Conservation (phyloP, 164 flowering plant species). For the Tetrastigma voinierianum region DNA sequence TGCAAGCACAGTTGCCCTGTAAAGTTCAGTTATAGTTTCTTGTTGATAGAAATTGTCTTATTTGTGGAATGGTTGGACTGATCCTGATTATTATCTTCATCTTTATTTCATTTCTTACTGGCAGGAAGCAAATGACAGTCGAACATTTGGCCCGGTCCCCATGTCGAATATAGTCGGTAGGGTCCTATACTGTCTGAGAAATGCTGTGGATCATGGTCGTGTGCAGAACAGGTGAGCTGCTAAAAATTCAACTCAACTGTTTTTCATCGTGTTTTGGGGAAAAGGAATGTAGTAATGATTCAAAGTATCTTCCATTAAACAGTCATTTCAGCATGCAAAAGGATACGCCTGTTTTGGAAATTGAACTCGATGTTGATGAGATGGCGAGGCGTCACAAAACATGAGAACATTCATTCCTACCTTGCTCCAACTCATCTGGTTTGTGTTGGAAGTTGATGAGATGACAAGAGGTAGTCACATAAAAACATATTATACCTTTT, state of each 20-base stretch:
- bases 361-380: slow-evolving; percentile 90
- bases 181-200: slow-evolving; percentile 72
- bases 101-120: not conserved
- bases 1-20: too few species aligned
- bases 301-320: slow-evolving; percentile 14
- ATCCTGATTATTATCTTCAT: not conserved
- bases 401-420: slow-evolving; percentile 20
- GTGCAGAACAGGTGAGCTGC: slow-evolving; percentile 74
- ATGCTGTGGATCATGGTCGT: slow-evolving; percentile 92
- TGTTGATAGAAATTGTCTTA: too few species aligned
- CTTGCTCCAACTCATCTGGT: slow-evolving; percentile 4
- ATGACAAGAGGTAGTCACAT: too few species aligned
- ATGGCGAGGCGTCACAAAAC: slow-evolving; percentile 73
- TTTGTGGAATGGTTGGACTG: not conserved
- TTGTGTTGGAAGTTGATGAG: slow-evolving; percentile 2
- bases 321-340: slow-evolving; percentile 59
- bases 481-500: not conserved
- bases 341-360: slow-evolving; percentile 75
- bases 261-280: not conserved
- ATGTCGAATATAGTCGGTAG: slow-evolving; percentile 79
- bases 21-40: too few species aligned
- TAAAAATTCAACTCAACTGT: not conserved
- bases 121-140: slow-evolving; percentile 94
- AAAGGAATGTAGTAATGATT: not conserved
- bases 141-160: slow-evolving; percentile 85